Percentiles rank a stretch among this genome's conserved stretches.
Conservation (phyloP, 2,329 filamentous ascomycete genomes). For the Fusarium decemcellulare region DNA sequence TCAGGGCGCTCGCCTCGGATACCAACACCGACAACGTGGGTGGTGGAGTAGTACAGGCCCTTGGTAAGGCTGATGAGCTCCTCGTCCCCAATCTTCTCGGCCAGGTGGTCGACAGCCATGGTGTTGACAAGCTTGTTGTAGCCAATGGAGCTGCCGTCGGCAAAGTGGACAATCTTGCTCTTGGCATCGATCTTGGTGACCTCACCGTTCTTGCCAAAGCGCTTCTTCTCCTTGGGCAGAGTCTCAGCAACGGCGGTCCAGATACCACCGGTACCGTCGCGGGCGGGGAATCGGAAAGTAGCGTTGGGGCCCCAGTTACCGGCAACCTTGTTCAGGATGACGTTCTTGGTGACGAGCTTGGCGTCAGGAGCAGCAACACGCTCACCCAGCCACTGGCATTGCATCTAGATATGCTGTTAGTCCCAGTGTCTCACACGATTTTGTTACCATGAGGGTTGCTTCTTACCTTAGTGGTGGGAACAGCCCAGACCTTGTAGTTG, state of each 20-base stretch:
- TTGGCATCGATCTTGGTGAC: constrained; percentile 91
- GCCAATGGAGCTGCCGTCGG: constrained; percentile 88
- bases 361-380: constrained; percentile 97
- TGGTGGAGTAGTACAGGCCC: constrained; percentile 95
- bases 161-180: constrained; percentile 85
- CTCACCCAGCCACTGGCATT: constrained; percentile 98
- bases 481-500: constrained; percentile 99
- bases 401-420: constrained; percentile 77
- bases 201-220: constrained; percentile 86
- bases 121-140: constrained; percentile 96
- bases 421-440: background rate
- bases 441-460: background rate
- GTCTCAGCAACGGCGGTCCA: constrained; percentile 98
- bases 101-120: constrained; percentile 94
- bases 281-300: constrained; percentile 97
- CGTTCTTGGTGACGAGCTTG: constrained; percentile 93
- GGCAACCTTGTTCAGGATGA: constrained; percentile 95
- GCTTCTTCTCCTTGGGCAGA: constrained; percentile 90
- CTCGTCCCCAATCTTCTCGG: constrained; percentile 88
- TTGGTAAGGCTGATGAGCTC: constrained; percentile 88
- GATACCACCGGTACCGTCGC: constrained; percentile 96
- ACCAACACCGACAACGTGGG: constrained; percentile 97
- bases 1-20: constrained; percentile 92
- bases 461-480: constrained; percentile 92
- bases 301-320: constrained; percentile 99